Evolutionary conservation across 306 rosid genomes (phyloP).

Genomic region (Ziziphus jujuba): DNA sequence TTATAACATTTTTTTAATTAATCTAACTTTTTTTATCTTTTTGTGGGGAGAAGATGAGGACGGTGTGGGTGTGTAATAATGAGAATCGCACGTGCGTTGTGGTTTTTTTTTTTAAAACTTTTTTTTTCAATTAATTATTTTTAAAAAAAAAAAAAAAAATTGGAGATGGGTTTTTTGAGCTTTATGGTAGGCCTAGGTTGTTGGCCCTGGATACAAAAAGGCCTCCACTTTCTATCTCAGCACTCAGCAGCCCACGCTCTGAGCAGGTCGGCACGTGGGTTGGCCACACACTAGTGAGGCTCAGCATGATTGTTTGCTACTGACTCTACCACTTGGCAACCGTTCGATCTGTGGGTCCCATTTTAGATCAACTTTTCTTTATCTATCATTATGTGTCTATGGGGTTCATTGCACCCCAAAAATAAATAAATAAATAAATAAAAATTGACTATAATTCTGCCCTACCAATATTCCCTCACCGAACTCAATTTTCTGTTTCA

Average conservation of each 20-base stretch:
- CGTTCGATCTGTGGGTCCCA: constrained; percentile 38
- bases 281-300: constrained; percentile 42
- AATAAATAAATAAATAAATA: too few relatives aligned
- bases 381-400: constrained; percentile 25
- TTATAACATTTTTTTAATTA: constrained; percentile 4
- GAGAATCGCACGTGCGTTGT: constrained; percentile 75
- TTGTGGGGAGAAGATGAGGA: constrained; percentile 26
- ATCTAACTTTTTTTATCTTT: constrained; percentile 38
- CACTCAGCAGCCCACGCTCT: constrained; percentile 45
- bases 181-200: constrained; percentile 70
- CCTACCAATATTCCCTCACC: too few relatives aligned
- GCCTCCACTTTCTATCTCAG: constrained; percentile 38
- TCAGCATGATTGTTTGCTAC: constrained; percentile 45
- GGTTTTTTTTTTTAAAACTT: background rate
- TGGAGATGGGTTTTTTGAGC: constrained; percentile 26
- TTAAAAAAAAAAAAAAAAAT: background rate
- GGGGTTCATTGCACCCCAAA: too few relatives aligned
- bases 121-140: background rate
- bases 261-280: constrained; percentile 83
- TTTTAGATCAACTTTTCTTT: constrained; percentile 1
- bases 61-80: constrained; percentile 63
- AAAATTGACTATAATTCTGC: too few relatives aligned
- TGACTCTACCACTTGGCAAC: constrained; percentile 34
- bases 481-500: too few relatives aligned
- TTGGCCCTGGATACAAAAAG: constrained; percentile 53